phyloP scores from a whole-genome alignment of 306 rosid species.

The Citrullus amarus region DNA sequence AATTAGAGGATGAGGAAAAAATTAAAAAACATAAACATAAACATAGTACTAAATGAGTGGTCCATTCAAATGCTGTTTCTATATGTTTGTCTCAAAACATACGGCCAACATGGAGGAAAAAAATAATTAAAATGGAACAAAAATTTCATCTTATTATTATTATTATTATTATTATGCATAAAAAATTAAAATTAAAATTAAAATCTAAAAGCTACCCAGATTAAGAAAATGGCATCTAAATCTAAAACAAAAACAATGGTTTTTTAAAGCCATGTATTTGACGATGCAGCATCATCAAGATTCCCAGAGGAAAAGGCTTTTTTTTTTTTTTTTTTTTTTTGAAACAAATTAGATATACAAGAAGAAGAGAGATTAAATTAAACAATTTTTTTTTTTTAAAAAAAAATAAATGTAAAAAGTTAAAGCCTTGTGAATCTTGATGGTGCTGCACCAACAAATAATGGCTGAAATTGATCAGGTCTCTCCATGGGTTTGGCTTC shows the following conservation, averaged over 20 bases:
- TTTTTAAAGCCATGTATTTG: conserved; percentile 34
- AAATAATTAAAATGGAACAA: no score
- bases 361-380: not conserved
- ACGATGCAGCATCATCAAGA: conserved; percentile 95
- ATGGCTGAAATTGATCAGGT: not conserved
- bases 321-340: not conserved
- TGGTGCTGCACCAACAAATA: conserved; percentile 10
- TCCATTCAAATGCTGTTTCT: not conserved
- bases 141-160: not conserved
- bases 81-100: not conserved
- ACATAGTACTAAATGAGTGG: conserved; percentile 6
- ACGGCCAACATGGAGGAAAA: not conserved
- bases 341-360: not conserved
- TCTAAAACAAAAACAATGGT: not conserved
- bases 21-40: not conserved
- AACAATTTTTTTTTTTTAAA: no score
- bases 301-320: conserved; percentile 29
- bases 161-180: not conserved
- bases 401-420: not conserved
- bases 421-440: conserved; percentile 4
- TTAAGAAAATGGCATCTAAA: not conserved
- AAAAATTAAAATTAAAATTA: not conserved
- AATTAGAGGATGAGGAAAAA: not conserved
- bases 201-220: not conserved
- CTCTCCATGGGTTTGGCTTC: not conserved